Evolutionary conservation across 306 rosid genomes (phyloP).

Genomic region (Senna siamea): DNA sequence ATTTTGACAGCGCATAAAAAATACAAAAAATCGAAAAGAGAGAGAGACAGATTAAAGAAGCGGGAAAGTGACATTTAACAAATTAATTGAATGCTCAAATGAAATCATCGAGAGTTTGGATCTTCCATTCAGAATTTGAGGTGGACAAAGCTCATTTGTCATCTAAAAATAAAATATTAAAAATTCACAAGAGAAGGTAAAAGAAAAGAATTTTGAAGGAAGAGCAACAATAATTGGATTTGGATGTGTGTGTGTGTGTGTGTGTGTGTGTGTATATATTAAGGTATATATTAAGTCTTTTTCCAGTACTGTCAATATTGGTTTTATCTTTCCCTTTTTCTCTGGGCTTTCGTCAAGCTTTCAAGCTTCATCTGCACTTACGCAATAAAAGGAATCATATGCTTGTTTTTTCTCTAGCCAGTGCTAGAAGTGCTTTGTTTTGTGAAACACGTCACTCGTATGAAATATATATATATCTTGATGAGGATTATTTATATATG

Average conservation of each 20-base stretch:
- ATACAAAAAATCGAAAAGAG: neutral
- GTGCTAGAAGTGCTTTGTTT: neutral
- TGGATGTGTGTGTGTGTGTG: too few relatives aligned
- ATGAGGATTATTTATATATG: neutral
- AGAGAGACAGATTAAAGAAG: neutral
- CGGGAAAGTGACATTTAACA: neutral
- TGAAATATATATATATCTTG: too few relatives aligned
- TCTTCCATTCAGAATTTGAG: neutral
- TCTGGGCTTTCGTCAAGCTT: too few relatives aligned
- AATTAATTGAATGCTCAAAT: neutral
- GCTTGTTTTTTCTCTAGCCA: conserved; percentile 4
- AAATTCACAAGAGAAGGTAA: neutral
- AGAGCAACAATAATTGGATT: too few relatives aligned
- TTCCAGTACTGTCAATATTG: too few relatives aligned
- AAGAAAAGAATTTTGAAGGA: neutral
- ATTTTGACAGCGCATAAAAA: neutral
- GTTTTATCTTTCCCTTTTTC: too few relatives aligned
- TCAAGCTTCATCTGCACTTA: too few relatives aligned
- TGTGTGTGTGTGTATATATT: neutral
- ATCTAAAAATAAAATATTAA: neutral
- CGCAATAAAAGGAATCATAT: too few relatives aligned
- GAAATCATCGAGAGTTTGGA: neutral
- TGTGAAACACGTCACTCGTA: too few relatives aligned
- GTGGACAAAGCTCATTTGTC: neutral
- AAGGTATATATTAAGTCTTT: too few relatives aligned